Evolutionary conservation across 352 stramenopile species (phyloP).

Genomic region (Peronospora tabacina): DNA sequence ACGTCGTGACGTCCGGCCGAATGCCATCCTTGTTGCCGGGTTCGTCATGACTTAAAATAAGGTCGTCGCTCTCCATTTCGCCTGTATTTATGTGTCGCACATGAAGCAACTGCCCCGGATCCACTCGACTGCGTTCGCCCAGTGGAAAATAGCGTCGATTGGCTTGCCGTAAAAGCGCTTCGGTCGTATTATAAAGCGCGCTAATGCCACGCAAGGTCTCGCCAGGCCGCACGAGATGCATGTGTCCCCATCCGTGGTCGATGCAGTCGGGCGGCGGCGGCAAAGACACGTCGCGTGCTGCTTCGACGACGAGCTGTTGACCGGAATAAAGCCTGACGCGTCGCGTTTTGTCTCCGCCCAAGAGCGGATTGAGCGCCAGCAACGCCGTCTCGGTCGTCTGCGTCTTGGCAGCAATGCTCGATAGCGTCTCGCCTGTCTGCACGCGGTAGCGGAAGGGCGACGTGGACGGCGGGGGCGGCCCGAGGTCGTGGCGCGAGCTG

Average conservation of each 20-base stretch:
- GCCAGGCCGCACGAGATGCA: constrained; percentile 66
- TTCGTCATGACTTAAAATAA: constrained; percentile 3
- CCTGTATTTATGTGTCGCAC: constrained; percentile 74
- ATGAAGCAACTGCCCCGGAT: constrained; percentile 65
- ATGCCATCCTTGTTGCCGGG: constrained; percentile 5
- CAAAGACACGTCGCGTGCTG: constrained; percentile 56
- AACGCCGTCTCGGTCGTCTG: constrained; percentile 49
- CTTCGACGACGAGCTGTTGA: constrained; percentile 71
- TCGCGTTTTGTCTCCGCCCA: constrained; percentile 36
- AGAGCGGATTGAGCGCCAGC: constrained; percentile 60
- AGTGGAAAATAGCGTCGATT: constrained; percentile 76
- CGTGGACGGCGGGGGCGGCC: constrained; percentile 22
- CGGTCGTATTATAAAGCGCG: constrained; percentile 70
- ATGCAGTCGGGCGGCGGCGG: constrained; percentile 70
- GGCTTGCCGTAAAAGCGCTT: constrained; percentile 69
- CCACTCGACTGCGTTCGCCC: constrained; percentile 60
- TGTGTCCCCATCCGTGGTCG: constrained; percentile 78
- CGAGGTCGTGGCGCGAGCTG: constrained; percentile 22
- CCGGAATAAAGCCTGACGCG: constrained; percentile 58
- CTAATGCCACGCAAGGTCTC: constrained; percentile 68
- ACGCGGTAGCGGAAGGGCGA: constrained; percentile 74
- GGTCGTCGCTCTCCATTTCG: constrained; percentile 42
- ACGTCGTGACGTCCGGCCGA: constrained; percentile 19
- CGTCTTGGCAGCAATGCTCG: constrained; percentile 53
- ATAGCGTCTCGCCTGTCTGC: constrained; percentile 52